Conservation (phyloP, 2,329 filamentous ascomycete species). For the Gnomoniopsis sp. region DNA sequence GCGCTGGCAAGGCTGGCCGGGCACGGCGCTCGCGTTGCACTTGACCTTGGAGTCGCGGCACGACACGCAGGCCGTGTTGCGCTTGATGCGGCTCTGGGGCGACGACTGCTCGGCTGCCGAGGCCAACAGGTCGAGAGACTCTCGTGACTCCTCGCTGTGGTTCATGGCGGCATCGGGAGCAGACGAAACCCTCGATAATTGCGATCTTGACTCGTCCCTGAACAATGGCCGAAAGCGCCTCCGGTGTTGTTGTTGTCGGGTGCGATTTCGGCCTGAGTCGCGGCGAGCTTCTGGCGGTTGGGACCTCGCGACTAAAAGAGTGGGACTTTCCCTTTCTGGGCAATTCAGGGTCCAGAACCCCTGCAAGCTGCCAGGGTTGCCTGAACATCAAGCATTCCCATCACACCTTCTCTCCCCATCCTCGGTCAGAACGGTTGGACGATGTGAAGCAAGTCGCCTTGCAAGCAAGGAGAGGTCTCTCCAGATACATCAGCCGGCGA, state of each 20-base stretch:
- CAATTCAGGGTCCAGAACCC: too few species aligned
- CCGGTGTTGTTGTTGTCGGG: background rate
- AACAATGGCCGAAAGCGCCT: background rate
- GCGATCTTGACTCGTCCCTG: background rate
- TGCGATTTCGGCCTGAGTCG: background rate
- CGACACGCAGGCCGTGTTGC: slow-evolving; percentile 19
- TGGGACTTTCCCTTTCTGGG: too few species aligned
- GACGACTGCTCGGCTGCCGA: slow-evolving; percentile 19
- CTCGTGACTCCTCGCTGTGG: slow-evolving; percentile 14
- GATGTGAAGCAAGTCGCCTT: too few species aligned
- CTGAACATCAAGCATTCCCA: too few species aligned
- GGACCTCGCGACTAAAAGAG: too few species aligned
- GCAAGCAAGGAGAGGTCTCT: too few species aligned
- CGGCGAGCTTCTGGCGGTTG: background rate
- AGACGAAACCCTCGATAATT: background rate
- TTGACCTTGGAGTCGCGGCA: slow-evolving; percentile 34
- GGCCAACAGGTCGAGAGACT: slow-evolving; percentile 18
- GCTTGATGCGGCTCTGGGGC: slow-evolving; percentile 16
- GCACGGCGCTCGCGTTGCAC: slow-evolving; percentile 37
- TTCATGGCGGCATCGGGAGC: background rate
- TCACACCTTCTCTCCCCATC: too few species aligned
- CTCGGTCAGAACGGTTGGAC: too few species aligned
- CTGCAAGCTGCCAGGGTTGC: too few species aligned
- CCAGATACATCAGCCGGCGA: too few species aligned
- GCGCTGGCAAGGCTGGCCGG: slow-evolving; percentile 40